Evolutionary conservation across 768 basidiomycete genomes (phyloP), one percentile per base, ranked within the genome.

Genomic region (Pulveroboletus sp.): DNA sequence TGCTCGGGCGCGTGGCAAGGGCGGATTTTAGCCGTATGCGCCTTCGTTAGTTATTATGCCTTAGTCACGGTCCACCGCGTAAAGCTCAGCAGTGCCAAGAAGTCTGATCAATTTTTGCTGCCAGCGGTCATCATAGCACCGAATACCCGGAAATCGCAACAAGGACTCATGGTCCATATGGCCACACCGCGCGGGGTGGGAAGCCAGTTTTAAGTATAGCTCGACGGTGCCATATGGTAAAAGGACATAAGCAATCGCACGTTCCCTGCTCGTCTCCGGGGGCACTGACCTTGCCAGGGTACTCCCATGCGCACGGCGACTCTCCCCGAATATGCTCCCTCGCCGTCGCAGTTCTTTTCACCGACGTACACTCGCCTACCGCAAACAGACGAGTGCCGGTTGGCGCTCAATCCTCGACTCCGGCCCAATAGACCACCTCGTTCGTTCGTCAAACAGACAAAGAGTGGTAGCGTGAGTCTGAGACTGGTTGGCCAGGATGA

Each of bases 401-500:
- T 85, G 42, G 76, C 81, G 9, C 63, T 78, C 24, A 72, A 65
- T 23, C 71, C 71, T 29, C 69, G 72, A 7, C 49, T 65, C 31
- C 67, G 69, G 5, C 52, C 63, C 12, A 63, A 53, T 50, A 67
- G 77, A 24, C 72, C 74, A 4, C 64, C 71, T 16, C 75, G 76
- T 6, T 72, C 70, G 44, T 84, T 82, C 55, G 69, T 79, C 45
- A 87, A 87, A 63, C 74, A 78, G 51, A 76, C 81, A 3, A 82
- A 74, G 61, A 73, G 69, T 41, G 79, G 82, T 5, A 74, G 72
- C 29, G 66, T 77, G 25, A 72, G 69, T 45, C 70, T 89, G 31
- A 73, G 75, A 20, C 64, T 88, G 38, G 64, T 52, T 16, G 76
- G 72, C 11, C 85, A 86, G 60, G 74, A 81, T 43, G 70, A 75